A percentile compares a stretch with the other conserved stretches of the same genome.
Conservation (phyloP, 306 rosid species). For the Erythrophleum fordii region DNA sequence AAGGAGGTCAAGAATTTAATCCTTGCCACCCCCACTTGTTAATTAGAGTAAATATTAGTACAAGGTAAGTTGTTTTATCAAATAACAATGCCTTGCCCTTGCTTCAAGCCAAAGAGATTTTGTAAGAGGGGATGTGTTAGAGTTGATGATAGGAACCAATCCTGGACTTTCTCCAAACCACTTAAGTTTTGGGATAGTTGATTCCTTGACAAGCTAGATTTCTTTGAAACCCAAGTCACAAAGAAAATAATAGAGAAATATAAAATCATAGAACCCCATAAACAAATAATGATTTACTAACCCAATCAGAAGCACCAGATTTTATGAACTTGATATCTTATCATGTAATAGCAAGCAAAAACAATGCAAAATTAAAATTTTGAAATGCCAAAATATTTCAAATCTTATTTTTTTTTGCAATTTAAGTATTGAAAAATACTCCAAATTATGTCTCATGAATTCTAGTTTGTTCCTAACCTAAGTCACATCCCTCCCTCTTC, state of each 20-base stretch:
- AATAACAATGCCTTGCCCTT: not conserved
- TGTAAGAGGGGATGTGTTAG: not conserved
- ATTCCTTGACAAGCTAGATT: not conserved
- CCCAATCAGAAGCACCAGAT: not conserved
- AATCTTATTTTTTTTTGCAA: not conserved
- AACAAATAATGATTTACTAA: constrained; percentile 12
- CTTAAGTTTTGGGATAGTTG: not conserved
- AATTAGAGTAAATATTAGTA: not conserved
- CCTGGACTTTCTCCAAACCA: not conserved
- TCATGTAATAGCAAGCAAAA: not conserved
- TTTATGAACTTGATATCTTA: not conserved
- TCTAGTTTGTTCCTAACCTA: too few species aligned
- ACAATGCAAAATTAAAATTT: not conserved
- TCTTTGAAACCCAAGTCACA: constrained; percentile 15
- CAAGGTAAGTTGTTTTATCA: not conserved
- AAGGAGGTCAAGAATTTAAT: not conserved
- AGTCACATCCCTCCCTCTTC: too few species aligned
- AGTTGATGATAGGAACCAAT: not conserved
- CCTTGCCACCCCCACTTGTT: not conserved
- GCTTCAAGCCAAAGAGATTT: not conserved
- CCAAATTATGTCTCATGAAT: not conserved
- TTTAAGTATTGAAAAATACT: not conserved
- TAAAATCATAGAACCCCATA: constrained; percentile 25
- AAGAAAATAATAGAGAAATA: not conserved
- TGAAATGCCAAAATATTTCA: not conserved